Evolutionary conservation across 129 eudicot genomes (phyloP), one percentile per base, ranked within the genome.

Genomic region (Erigeron canadensis): DNA sequence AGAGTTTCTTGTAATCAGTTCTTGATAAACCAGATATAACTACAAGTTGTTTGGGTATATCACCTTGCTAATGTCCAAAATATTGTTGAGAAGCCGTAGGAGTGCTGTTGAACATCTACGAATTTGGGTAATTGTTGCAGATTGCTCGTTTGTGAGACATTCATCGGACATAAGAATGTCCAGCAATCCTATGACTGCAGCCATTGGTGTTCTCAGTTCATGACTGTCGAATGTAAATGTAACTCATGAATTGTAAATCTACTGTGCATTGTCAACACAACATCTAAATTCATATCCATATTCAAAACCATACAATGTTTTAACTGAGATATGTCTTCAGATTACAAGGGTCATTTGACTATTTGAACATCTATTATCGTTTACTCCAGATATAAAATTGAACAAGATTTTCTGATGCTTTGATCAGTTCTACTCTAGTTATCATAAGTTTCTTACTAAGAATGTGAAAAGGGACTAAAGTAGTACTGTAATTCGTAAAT

Each of bases 141-240:
- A 85, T 73, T 94, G 99, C 74, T 94, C 99, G 45, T 86, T 86
- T 73, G 97, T 87, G 75, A 94, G 96, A 80, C 79, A 86, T 34
- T 90, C 96, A 40, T 94, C 99, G 57, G 96, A 79, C 70, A 90
- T 84, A 79, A 94, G 99, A 73, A 94, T 94, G 84, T 94, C 99
- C 81, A 94, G 86, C 84, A 94, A 77, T 69, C 99, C 99, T 81
- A 94, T 90, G 67, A 94, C 99, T 56, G 99, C 99, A 79, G 99
- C 99, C 99, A 94, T 94, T 71, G 99, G 99, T 77, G 99, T 94
- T 75, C 99, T 82, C 69, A 94, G 82, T 70, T 94, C 99, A 75
- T 94, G 99, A 83, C 97, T 94, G 96, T 72, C 15, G 40, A 64
- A 63, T 10, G n/a, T 40, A 63, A 78, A 65, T 7, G 8, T 53